Evolutionary conservation across 257 asterid species (phyloP).

Genomic region (Jaltomata sinuosa): DNA sequence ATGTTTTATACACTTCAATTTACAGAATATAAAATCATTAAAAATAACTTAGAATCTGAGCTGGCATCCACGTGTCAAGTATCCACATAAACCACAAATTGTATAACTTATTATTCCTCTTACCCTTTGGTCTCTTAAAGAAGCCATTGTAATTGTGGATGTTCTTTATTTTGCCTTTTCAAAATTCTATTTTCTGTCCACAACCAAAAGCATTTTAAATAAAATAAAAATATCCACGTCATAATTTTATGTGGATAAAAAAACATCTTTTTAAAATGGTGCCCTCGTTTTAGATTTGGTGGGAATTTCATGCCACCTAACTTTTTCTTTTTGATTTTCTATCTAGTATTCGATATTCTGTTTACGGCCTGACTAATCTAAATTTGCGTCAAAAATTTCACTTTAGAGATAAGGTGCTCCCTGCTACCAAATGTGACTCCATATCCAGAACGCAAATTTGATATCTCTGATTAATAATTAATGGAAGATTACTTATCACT

Average conservation of each 20-base stretch:
- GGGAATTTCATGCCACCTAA: not conserved
- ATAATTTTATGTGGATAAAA: not conserved
- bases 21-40: not conserved
- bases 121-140: not conserved
- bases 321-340: too few relatives aligned
- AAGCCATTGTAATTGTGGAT: not conserved
- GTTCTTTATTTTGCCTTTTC: not conserved
- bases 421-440: not conserved
- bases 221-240: not conserved
- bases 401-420: fast-evolving
- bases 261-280: not conserved
- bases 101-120: not conserved
- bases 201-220: not conserved
- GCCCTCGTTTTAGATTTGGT: too few relatives aligned
- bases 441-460: not conserved
- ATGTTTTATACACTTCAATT: too few relatives aligned
- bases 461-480: not conserved
- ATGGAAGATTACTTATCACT: not conserved
- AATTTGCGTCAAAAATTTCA: too few relatives aligned
- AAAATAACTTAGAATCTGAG: not conserved
- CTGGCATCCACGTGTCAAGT: not conserved
- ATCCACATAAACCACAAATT: not conserved
- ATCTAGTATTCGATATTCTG: too few relatives aligned
- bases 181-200: not conserved
- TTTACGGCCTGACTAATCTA: too few relatives aligned